Conservation (phyloP, 257 asterid genomes). For the Petunia axillaris region DNA sequence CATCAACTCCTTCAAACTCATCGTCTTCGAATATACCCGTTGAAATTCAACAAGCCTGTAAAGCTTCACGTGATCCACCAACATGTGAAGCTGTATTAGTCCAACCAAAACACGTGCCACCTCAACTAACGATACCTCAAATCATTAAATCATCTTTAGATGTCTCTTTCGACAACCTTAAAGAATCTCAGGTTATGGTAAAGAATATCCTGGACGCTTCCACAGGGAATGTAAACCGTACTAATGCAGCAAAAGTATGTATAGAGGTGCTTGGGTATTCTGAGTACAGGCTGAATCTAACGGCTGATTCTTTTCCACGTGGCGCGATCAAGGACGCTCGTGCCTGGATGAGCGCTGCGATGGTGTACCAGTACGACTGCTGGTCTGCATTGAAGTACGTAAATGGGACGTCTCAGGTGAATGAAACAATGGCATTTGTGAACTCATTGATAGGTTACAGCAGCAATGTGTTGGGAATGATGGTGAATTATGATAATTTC, state of each 20-base stretch:
- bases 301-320: constrained; percentile 29
- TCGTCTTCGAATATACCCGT: no score
- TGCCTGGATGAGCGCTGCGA: constrained; percentile 67
- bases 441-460: constrained; percentile 37
- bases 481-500: constrained; percentile 38
- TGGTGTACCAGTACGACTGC: constrained; percentile 62
- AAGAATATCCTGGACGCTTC: constrained; percentile 40
- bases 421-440: constrained; percentile 50
- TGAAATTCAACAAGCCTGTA: constrained; percentile 46
- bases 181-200: constrained; percentile 44
- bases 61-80: constrained; percentile 57
- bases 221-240: constrained; percentile 48
- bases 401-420: constrained; percentile 49
- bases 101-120: constrained; percentile 35
- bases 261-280: constrained; percentile 49
- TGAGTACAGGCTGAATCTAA: constrained; percentile 38
- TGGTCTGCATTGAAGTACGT: constrained; percentile 65
- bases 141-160: constrained; percentile 43
- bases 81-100: constrained; percentile 45
- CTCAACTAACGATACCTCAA: constrained; percentile 40
- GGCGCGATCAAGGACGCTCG: constrained; percentile 58
- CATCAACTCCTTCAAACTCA: neutral
- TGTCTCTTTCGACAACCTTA: constrained; percentile 39
- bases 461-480: constrained; percentile 51
- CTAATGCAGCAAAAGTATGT: constrained; percentile 50